phyloP scores from a whole-genome alignment of 805 yeast genomes.

The Barnettozyma siamensis region DNA sequence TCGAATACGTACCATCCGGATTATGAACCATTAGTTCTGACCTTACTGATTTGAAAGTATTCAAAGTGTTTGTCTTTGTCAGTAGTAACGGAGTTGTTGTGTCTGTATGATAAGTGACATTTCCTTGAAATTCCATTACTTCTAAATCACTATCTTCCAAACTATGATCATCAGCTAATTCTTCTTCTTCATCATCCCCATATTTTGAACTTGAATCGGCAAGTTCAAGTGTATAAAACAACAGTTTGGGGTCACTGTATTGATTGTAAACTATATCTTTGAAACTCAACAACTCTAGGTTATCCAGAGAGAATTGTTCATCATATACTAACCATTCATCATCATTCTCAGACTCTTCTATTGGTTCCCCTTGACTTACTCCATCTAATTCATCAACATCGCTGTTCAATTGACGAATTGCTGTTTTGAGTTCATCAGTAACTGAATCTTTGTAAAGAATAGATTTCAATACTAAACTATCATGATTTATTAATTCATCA shows the following conservation, averaged over 20 bases:
- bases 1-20: constrained; percentile 16
- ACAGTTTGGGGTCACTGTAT: constrained; percentile 25
- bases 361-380: constrained; percentile 14
- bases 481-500: constrained; percentile 6
- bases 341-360: neutral
- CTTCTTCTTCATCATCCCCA: constrained; percentile 2
- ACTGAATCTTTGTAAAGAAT: constrained; percentile 19
- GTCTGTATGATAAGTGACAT: constrained; percentile 11
- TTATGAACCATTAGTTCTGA: constrained; percentile 22
- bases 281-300: constrained; percentile 29
- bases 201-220: constrained; percentile 5
- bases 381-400: neutral
- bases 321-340: constrained; percentile 37
- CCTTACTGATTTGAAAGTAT: constrained; percentile 19
- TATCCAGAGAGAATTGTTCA: constrained; percentile 30
- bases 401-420: constrained; percentile 19
- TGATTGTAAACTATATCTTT: constrained; percentile 29
- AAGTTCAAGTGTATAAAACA: constrained; percentile 26
- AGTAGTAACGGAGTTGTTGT: constrained; percentile 17
- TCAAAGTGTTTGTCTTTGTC: constrained; percentile 21
- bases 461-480: constrained; percentile 16
- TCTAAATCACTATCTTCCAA: constrained; percentile 19
- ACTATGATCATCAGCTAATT: constrained; percentile 1
- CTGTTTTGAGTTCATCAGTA: constrained; percentile 18
- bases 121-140: constrained; percentile 23